These are phyloP conservation scores for Cyathus striatus DNA, from an alignment of 768 basidiomycete species.

Conservation along the genomic window DNA sequence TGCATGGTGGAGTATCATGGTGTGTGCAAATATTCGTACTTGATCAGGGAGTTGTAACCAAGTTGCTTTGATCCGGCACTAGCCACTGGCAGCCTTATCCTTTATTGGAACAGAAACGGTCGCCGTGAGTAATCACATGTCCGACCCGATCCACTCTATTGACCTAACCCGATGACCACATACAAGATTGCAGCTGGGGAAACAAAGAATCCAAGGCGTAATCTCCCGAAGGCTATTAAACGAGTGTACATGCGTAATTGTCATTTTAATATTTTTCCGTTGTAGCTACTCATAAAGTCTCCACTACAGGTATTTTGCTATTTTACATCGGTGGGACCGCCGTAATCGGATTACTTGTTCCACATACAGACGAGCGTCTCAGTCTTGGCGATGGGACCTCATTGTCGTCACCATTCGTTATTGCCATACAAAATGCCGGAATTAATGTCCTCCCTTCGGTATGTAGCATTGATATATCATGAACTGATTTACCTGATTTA, in stretches of 20 bases:
- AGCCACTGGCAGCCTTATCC: constrained; percentile 84
- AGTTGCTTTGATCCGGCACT: background rate
- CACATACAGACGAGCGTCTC: constrained; percentile 58
- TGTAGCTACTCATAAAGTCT: constrained; percentile 20
- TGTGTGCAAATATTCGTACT: no score
- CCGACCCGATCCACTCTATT: no score
- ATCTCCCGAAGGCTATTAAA: constrained; percentile 59
- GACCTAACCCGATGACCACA: background rate
- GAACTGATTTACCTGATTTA: constrained; percentile 3
- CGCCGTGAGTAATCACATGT: constrained; percentile 46
- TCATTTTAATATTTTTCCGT: background rate
- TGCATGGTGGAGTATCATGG: no score
- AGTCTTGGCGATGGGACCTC: constrained; percentile 51
- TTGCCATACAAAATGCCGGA: constrained; percentile 80
- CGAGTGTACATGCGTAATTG: constrained; percentile 63
- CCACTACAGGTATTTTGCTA: constrained; percentile 72
- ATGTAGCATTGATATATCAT: constrained; percentile 14
- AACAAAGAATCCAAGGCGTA: constrained; percentile 78
- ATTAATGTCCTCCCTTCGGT: constrained; percentile 82
- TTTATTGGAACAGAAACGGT: constrained; percentile 94
- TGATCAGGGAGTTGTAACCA: constrained; percentile 53
- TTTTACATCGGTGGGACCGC: constrained; percentile 70
- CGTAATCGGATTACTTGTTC: constrained; percentile 81
- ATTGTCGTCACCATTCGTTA: constrained; percentile 83
- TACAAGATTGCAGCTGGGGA: constrained; percentile 83